Evolutionary conservation across 768 basidiomycete species (phyloP).

Genomic region (Lactarius sanguifluus): DNA sequence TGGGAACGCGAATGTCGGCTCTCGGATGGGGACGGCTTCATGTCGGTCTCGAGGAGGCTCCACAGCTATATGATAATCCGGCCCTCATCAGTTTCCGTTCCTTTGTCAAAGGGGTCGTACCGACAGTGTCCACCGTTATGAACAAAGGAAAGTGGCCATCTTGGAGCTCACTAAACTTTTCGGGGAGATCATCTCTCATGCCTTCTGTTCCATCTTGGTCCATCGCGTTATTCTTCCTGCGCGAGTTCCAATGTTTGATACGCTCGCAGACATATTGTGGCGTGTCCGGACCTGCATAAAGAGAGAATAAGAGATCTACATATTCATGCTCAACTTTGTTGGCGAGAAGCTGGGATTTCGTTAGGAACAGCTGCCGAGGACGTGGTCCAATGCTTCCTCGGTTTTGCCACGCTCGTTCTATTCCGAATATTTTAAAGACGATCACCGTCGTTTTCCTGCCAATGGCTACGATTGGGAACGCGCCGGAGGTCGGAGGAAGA

Average conservation of each 20-base stretch:
- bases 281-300: slow-evolving; percentile 40
- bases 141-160: slow-evolving; percentile 71
- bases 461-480: neutral
- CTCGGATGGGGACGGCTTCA: slow-evolving; percentile 23
- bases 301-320: slow-evolving; percentile 47
- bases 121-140: slow-evolving; percentile 60
- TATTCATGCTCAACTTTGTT: slow-evolving; percentile 73
- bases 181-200: slow-evolving; percentile 48
- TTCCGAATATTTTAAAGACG: slow-evolving; percentile 71
- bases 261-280: slow-evolving; percentile 41
- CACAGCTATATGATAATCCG: slow-evolving; percentile 41
- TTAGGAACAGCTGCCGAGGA: slow-evolving; percentile 71
- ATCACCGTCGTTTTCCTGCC: slow-evolving; percentile 73
- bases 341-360: slow-evolving; percentile 64
- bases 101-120: slow-evolving; percentile 17
- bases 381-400: slow-evolving; percentile 40
- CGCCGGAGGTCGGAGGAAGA: neutral
- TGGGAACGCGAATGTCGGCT: slow-evolving; percentile 9
- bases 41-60: slow-evolving; percentile 49
- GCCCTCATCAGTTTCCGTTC: neutral
- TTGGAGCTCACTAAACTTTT: slow-evolving; percentile 52
- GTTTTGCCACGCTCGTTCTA: slow-evolving; percentile 55
- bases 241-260: slow-evolving; percentile 27
- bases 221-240: slow-evolving; percentile 35
- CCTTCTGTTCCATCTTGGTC: slow-evolving; percentile 45